Conservation (phyloP, 2,329 filamentous ascomycete species). For the Stemphylium vesicarium region DNA sequence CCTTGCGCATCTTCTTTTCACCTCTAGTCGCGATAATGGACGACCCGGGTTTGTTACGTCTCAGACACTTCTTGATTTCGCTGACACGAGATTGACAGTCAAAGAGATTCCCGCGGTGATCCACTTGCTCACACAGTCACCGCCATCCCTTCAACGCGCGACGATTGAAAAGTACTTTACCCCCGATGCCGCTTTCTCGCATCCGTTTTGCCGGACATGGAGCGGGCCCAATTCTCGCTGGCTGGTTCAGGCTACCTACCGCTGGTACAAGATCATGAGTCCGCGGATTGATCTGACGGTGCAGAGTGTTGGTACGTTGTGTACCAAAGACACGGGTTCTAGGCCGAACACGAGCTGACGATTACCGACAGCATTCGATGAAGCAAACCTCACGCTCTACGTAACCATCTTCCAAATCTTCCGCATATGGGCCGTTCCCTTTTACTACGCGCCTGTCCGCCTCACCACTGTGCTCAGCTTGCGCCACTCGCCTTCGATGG, state of each 20-base stretch:
- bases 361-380: slow-evolving; percentile 66
- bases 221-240: slow-evolving; percentile 67
- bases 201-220: slow-evolving; percentile 77
- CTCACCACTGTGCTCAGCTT: slow-evolving; percentile 74
- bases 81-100: slow-evolving; percentile 38
- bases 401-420: slow-evolving; percentile 77
- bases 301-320: slow-evolving; percentile 61
- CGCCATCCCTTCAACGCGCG: slow-evolving; percentile 67
- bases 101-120: slow-evolving; percentile 72
- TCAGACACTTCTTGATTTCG: not conserved
- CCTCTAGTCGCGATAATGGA: slow-evolving; percentile 18
- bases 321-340: not conserved
- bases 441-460: slow-evolving; percentile 71
- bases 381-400: slow-evolving; percentile 71
- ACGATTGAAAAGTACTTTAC: slow-evolving; percentile 77
- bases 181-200: slow-evolving; percentile 72
- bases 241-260: slow-evolving; percentile 71
- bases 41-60: slow-evolving; percentile 33
- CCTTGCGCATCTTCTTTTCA: not conserved
- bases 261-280: slow-evolving; percentile 78
- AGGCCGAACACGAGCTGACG: not conserved
- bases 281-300: slow-evolving; percentile 73
- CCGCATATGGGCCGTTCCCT: slow-evolving; percentile 76
- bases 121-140: slow-evolving; percentile 69
- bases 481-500: slow-evolving; percentile 14